Base-by-base conservation (phyloP, 23 red algal species). In the Agarophyton chilense region DNA sequence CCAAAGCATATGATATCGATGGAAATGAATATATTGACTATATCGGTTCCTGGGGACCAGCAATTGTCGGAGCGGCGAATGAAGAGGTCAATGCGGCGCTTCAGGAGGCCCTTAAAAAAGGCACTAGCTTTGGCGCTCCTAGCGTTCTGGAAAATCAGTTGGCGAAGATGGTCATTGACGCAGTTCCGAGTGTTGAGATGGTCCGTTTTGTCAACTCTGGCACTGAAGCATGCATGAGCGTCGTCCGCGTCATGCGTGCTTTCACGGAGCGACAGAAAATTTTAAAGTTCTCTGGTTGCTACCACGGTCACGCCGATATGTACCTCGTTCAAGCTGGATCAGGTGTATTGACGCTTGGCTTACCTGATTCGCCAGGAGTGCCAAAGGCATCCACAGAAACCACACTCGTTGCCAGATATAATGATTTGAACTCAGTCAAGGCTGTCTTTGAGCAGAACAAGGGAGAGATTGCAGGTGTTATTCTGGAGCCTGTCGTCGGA, bases 11-110 rank as follows among this genome's bases (percentile, higher is more conserved):
- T 53, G 97, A 99, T 53, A 90, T 99, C 62, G 97, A 99, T 81
- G 97, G 97, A 34, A 99, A 99, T 61, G 86, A 92, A 51, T 99
- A 99, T 64, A 91, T 99, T 57, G 97, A 99, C 86, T 99, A 99
- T 65, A 94, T 99, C 34, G 92, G 93, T 38, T 94, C 93, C n/a
- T 99, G 93, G 89, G 97, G 97, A 12, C 97, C 97, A 35, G 89
- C 97, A 28, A 95, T 99, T 35, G 97, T 99, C 1, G 97, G 97
- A 21, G 91, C 90, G 6, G 93, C 97, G 19, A 95, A 99, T 52
- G 86, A 92, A 45, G 97, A 99, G 82, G 93, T 99, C 46, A 96
- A 93, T 39, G 90, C 89, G 16, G 97, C 93, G 56, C 83, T 99
- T 10, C 53, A 54, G 47, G 88, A 64, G 32, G 89, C 90, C 45